Evolutionary conservation across 306 rosid genomes (phyloP), one percentile per base, ranked within the genome.

Genomic region (Vachellia pachyceras): DNA sequence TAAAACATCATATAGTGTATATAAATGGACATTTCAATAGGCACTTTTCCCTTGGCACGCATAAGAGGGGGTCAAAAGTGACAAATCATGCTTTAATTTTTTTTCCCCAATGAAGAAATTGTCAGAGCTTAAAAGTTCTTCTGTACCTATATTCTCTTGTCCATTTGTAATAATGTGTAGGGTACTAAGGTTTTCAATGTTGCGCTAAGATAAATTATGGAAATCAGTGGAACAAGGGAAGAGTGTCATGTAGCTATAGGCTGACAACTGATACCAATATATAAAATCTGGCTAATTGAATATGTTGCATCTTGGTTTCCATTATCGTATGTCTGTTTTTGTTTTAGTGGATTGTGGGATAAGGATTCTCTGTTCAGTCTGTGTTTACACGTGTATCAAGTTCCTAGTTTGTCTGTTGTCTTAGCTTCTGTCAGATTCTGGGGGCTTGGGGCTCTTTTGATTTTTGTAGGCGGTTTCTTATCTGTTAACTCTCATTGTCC

Each of bases 351-450:
- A 57, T 29, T 22, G 50, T 52, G 20, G 42, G 66, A 42, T 46
- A 18, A 29, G 37, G 58, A 69, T 75, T 84, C 77, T 69, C 33
- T 61, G 68, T 69, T 72, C 33, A 14, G 76, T 69, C 75, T 42
- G 39, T 45, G 47, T 40, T 18, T 46, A 37, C 69, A 13, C 69
- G 15, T 23, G 25, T 40, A 49, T 33, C 8, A 35, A 81, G 25
- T 47, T 37, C 83, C 66, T 58, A 57, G 49, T 69, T 69, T 46
- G 33, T 29, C 2, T 29, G 37, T 50, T 74, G 66, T 57, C 36
- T 64, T 69, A 46, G 61, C 73, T 10, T 75, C 23, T 35, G 65
- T 57, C 42, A 33, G n/a, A 67, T 20, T 40, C 33, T 74, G 54
- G 45, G 58, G 63, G 18, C 2, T 35, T 63, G 15, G 44, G 12